Evolutionary conservation across 108 stramenopile genomes (phyloP), one percentile per base, ranked within the genome.

Genomic region (Skeletonema grethae): DNA sequence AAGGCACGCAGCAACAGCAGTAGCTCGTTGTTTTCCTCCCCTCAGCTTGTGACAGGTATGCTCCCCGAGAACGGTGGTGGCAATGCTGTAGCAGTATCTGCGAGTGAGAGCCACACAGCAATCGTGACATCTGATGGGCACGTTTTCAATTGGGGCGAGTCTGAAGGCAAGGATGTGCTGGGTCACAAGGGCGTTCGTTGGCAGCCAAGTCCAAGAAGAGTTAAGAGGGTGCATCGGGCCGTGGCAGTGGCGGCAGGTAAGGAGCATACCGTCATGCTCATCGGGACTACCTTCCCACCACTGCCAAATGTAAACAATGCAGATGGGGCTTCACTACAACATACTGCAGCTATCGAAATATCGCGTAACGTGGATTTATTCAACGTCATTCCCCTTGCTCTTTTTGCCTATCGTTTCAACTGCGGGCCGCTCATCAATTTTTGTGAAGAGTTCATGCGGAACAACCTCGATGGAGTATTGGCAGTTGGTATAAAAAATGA

Each of bases 381-480:
- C 70, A 95, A 95, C 76, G 88, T 87, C 0, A 71, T 91, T 25
- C 90, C 93, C 3, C 69, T 90, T 34, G 65, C 88, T 22, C 82
- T 85, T 15, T 79, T 84, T 50, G 87, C 93, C 36, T 80, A 85
- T 25, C 80, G 88, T 30, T 77, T 80, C 16, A 65, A 86, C 64
- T 78, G 81, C 31, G 24, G 58, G n/a, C 69, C 73, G 7, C 72
- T 95, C 20, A 72, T 77, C 12, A 67, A 78, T 7, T 86, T 88
- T 63, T 95, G 93, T 62, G 55, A 79, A 15, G 69, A 87, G 57
- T 95, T 95, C 68, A 65, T 91, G 32, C 65, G 77, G 2, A 63
- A 70, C 48, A 95, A 95, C 75, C 72, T 95, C 22, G 93, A 92
- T 81, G 93, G 87, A 43, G 93, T 95, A 5, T 63, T 95, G 41